Percentiles rank a stretch among this genome's conserved stretches.
phyloP scores from a whole-genome alignment of 441 rosid genomes.

The Arabidopsis lyrata region DNA sequence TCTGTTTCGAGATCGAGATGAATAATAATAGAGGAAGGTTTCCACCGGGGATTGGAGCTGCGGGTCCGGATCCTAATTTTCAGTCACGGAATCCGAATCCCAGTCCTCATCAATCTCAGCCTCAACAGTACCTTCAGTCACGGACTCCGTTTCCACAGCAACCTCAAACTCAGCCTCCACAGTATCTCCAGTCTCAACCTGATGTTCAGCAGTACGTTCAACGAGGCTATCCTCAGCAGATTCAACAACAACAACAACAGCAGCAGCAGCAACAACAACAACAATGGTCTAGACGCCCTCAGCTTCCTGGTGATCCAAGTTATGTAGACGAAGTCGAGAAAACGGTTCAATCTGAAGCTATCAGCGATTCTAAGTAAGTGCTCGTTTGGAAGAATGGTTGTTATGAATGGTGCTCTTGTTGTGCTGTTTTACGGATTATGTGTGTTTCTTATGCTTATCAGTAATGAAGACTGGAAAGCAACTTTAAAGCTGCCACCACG shows the following conservation, averaged over 20 bases:
- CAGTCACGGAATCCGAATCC: slow-evolving; percentile 59
- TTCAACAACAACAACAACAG: slow-evolving; percentile 55
- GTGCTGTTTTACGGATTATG: background rate
- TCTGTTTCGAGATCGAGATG: slow-evolving; percentile 28
- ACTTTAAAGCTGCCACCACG: slow-evolving; percentile 74
- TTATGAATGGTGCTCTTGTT: background rate
- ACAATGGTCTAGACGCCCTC: slow-evolving; percentile 80
- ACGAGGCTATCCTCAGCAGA: slow-evolving; percentile 65
- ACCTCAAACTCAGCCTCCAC: slow-evolving; percentile 49
- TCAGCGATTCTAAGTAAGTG: slow-evolving; percentile 74
- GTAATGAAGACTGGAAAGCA: slow-evolving; percentile 82
- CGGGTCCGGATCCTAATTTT: slow-evolving; percentile 62
- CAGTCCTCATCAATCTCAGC: slow-evolving; percentile 54
- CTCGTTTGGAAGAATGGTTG: background rate
- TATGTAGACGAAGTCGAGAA: slow-evolving; percentile 77
- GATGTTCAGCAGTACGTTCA: slow-evolving; percentile 80
- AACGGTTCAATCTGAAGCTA: slow-evolving; percentile 79
- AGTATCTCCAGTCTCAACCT: slow-evolving; percentile 48
- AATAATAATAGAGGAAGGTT: slow-evolving; percentile 83
- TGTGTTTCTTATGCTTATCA: slow-evolving; percentile 35
- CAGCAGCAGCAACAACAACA: slow-evolving; percentile 63
- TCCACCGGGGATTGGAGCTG: slow-evolving; percentile 87
- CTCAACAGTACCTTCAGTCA: slow-evolving; percentile 60
- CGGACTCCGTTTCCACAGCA: slow-evolving; percentile 60
- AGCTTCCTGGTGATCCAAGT: slow-evolving; percentile 49